Percentiles rank a stretch among this genome's conserved stretches.
Evolutionary conservation across 2,329 filamentous ascomycete species (phyloP).

Genomic region (Scleromitrula shiraiana): DNA sequence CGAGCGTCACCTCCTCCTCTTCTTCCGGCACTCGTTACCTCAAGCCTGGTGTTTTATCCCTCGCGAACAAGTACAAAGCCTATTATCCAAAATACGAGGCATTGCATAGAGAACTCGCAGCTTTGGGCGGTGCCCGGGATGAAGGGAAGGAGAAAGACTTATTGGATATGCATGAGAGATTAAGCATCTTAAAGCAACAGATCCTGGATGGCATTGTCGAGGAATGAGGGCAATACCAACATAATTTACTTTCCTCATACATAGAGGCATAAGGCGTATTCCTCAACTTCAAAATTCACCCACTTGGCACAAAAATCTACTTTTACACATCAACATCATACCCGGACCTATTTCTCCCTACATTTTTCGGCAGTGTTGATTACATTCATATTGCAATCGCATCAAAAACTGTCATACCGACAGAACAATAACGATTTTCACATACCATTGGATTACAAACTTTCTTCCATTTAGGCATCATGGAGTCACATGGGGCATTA

Average conservation of each 20-base stretch:
- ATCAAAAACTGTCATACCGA: too few species aligned
- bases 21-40: constrained; percentile 29
- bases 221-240: neutral
- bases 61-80: constrained; percentile 47
- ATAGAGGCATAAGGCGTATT: too few species aligned
- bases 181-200: constrained; percentile 50
- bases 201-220: constrained; percentile 33
- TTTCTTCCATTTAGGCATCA: neutral
- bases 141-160: constrained; percentile 44
- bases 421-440: neutral
- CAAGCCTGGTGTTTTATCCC: constrained; percentile 41
- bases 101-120: constrained; percentile 47
- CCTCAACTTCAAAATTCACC: too few species aligned
- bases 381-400: too few species aligned
- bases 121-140: constrained; percentile 36
- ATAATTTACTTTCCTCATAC: too few species aligned
- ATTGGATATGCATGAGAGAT: constrained; percentile 44
- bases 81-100: constrained; percentile 50
- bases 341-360: too few species aligned
- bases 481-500: neutral
- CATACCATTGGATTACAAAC: neutral
- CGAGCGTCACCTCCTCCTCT: constrained; percentile 23
- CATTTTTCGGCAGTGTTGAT: too few species aligned
- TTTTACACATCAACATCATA: neutral
- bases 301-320: too few species aligned